These are phyloP conservation scores for Globisporangium carolinianum DNA, from an alignment of 352 stramenopile genomes.

Conservation along the genomic window DNA sequence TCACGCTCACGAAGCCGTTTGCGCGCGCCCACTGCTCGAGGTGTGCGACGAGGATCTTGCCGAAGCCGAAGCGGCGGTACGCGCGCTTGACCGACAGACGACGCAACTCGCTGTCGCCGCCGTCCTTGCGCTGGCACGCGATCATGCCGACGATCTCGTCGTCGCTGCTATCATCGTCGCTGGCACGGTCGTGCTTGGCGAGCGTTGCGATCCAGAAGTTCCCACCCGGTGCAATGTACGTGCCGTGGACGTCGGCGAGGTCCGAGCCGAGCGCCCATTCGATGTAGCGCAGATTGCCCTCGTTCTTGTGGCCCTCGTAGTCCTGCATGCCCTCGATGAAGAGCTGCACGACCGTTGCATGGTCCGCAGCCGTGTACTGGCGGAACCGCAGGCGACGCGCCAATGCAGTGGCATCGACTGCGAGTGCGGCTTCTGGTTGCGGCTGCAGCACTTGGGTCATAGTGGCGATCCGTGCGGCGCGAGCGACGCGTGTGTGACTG, in stretches of 20 bases:
- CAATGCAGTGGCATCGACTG: not conserved
- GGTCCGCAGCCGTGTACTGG: conserved; percentile 15
- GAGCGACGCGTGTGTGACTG: not conserved
- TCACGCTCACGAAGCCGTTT: conserved; percentile 9
- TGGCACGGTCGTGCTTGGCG: not conserved
- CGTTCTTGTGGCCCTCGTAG: conserved; percentile 8
- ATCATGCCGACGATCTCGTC: conserved; percentile 13
- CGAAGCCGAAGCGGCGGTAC: conserved; percentile 20
- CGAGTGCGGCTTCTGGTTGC: not conserved
- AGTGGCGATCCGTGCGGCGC: not conserved
- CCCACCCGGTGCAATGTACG: conserved; percentile 23
- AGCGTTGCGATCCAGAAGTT: conserved; percentile 36
- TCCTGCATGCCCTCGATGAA: conserved; percentile 9
- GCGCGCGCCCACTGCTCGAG: conserved; percentile 14
- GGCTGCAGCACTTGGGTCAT: too few species aligned
- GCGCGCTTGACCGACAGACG: conserved; percentile 19
- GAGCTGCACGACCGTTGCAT: conserved; percentile 13
- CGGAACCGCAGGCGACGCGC: conserved; percentile 14
- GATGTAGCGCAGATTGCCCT: conserved; percentile 16
- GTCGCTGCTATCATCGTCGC: conserved; percentile 6
- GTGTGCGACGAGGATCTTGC: conserved; percentile 13
- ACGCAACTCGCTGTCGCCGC: conserved; percentile 19
- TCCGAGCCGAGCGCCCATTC: conserved; percentile 19
- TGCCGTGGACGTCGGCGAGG: conserved; percentile 23
- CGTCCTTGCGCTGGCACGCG: conserved; percentile 14